These are phyloP conservation scores for Nidularia pulvinata DNA, from an alignment of 768 basidiomycete genomes.

Conservation along the genomic window DNA sequence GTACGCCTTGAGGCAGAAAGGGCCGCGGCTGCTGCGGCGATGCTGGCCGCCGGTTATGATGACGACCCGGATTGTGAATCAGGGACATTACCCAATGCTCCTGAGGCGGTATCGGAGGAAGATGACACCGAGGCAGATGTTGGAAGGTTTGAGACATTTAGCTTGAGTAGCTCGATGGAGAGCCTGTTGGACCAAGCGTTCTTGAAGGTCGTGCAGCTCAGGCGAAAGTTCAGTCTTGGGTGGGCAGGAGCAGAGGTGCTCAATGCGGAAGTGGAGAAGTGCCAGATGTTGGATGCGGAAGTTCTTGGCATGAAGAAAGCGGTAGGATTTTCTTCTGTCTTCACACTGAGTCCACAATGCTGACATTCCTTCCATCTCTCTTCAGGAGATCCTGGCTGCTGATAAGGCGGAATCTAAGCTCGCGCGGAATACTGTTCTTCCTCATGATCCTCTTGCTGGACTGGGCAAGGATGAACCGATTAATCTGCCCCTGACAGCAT, in stretches of 20 bases:
- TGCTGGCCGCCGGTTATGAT: conserved; percentile 13
- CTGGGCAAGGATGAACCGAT: conserved; percentile 30
- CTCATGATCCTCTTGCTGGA: conserved; percentile 49
- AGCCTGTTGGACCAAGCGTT: conserved; percentile 58
- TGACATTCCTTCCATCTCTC: too few species aligned
- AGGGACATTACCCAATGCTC: not conserved
- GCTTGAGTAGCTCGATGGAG: conserved; percentile 64
- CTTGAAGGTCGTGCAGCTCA: conserved; percentile 48
- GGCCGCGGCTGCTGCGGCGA: conserved; percentile 21
- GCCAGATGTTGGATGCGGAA: conserved; percentile 36
- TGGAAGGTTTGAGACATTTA: conserved; percentile 56
- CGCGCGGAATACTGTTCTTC: conserved; percentile 40
- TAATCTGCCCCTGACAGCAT: conserved; percentile 64
- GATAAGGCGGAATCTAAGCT: conserved; percentile 43
- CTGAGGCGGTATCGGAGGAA: not conserved
- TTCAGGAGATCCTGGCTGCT: conserved; percentile 32
- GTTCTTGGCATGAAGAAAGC: conserved; percentile 24
- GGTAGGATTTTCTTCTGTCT: conserved; percentile 22
- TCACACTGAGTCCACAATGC: too few species aligned
- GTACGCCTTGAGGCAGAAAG: conserved; percentile 27
- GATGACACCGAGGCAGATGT: conserved; percentile 31
- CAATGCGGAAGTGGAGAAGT: conserved; percentile 38
- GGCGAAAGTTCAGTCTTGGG: conserved; percentile 51
- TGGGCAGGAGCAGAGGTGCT: conserved; percentile 73
- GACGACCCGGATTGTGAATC: conserved; percentile 16